A percentile compares a stretch with the other conserved stretches of the same genome.
These are phyloP conservation scores for Ettlia oleoabundans DNA, from an alignment of 139 green algal genomes.

Conservation along the genomic window DNA sequence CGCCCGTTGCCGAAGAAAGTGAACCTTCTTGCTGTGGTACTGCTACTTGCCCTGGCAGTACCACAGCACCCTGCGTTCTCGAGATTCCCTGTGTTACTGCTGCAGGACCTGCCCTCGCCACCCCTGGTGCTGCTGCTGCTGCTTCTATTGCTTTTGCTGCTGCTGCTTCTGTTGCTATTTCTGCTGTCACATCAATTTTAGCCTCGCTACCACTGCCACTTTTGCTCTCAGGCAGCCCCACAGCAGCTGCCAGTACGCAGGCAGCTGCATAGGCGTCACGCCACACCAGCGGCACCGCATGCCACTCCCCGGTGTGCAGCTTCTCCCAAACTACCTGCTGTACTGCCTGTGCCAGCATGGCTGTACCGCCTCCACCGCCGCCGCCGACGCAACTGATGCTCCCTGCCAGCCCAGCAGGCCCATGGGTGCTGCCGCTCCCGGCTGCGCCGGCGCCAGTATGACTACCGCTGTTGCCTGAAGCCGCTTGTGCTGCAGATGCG, in stretches of 20 bases:
- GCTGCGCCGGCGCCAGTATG: background rate
- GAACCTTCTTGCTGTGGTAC: no score
- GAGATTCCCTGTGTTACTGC: background rate
- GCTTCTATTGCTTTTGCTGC: background rate
- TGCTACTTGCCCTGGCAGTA: no score
- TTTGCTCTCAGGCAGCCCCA: slow-evolving; percentile 19
- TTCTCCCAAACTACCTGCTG: slow-evolving; percentile 73
- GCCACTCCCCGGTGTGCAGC: slow-evolving; percentile 88
- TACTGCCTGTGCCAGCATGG: slow-evolving; percentile 26
- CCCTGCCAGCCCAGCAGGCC: no score
- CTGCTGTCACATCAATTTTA: background rate
- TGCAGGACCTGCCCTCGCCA: background rate
- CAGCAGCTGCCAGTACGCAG: slow-evolving; percentile 55
- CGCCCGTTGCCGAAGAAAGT: no score
- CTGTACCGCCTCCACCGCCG: background rate
- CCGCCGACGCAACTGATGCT: background rate
- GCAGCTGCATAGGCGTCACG: slow-evolving; percentile 77
- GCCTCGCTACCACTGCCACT: background rate
- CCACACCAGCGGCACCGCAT: slow-evolving; percentile 76
- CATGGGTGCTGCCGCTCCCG: no score
- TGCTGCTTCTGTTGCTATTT: background rate
- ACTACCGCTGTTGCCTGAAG: background rate
- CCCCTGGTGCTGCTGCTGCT: background rate
- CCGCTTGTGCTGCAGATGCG: no score
- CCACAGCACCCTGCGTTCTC: no score